Evolutionary conservation across 305 asterid species (phyloP).

Genomic region (Stenogyne calaminthoides): DNA sequence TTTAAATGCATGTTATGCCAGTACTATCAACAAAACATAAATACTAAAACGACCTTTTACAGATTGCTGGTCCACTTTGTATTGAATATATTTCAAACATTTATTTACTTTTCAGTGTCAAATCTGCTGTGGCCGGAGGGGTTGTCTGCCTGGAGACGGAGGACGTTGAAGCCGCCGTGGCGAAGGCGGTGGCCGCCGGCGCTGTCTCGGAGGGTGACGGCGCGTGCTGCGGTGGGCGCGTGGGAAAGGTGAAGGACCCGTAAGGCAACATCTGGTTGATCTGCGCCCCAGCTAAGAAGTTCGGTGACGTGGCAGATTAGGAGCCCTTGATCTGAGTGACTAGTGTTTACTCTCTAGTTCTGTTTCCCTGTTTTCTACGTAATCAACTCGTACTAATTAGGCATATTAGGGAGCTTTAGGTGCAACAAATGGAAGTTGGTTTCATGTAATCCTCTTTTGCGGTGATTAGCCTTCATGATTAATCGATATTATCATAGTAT

Average conservation of each 20-base stretch:
- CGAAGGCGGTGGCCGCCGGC: slow-evolving; percentile 67
- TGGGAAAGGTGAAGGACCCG: slow-evolving; percentile 73
- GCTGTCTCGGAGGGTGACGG: slow-evolving; percentile 51
- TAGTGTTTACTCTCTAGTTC: neutral
- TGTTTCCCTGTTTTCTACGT: neutral
- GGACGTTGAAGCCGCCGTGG: slow-evolving; percentile 63
- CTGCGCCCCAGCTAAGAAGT: slow-evolving; percentile 50
- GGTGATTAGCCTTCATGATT: neutral
- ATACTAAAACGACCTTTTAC: too few relatives aligned
- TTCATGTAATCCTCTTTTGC: neutral
- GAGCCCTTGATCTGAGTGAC: slow-evolving; percentile 23
- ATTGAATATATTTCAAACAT: neutral
- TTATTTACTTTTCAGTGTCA: slow-evolving; percentile 36
- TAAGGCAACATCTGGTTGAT: slow-evolving; percentile 76
- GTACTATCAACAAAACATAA: neutral
- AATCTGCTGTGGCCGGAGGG: slow-evolving; percentile 38
- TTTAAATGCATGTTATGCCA: neutral
- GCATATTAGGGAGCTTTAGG: neutral
- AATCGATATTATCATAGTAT: neutral
- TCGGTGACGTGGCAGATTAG: slow-evolving; percentile 49
- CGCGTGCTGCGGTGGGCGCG: slow-evolving; percentile 61
- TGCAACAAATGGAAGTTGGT: neutral
- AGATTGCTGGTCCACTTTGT: neutral
- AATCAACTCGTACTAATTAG: slow-evolving; percentile 8
- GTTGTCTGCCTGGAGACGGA: slow-evolving; percentile 70